These are phyloP conservation scores for Amaranthus palmeri DNA, from an alignment of 148 eudicot genomes.

Conservation along the genomic window DNA sequence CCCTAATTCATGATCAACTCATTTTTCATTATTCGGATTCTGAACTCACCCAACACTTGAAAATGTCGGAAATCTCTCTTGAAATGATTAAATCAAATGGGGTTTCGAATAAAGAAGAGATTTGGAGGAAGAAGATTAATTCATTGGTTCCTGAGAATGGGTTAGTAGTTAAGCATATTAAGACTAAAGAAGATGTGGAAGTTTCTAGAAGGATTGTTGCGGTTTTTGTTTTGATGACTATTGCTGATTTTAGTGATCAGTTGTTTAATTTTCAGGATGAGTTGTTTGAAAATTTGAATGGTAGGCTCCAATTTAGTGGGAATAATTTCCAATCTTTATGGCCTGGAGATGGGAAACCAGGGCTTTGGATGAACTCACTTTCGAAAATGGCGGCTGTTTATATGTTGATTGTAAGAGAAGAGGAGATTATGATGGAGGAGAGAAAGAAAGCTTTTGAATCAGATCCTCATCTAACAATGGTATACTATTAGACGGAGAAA, in stretches of 20 bases:
- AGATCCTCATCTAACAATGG: no score
- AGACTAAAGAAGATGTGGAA: conserved; percentile 64
- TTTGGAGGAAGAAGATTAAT: conserved; percentile 68
- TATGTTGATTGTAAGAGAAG: conserved; percentile 60
- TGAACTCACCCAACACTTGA: conserved; percentile 59
- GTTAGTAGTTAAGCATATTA: conserved; percentile 63
- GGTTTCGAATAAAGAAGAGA: conserved; percentile 26
- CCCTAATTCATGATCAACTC: conserved; percentile 66
- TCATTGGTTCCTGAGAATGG: conserved; percentile 60
- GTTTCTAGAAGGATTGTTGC: conserved; percentile 69
- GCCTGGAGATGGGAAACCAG: conserved; percentile 97
- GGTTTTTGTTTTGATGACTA: conserved; percentile 70
- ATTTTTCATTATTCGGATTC: conserved; percentile 53
- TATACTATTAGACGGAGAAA: no score
- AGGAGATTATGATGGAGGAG: conserved; percentile 41
- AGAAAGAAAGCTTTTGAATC: conserved; percentile 13
- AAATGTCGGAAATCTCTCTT: conserved; percentile 38
- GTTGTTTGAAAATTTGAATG: conserved; percentile 59
- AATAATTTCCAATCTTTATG: conserved; percentile 46
- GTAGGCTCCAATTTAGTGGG: conserved; percentile 57
- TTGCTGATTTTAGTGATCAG: conserved; percentile 95
- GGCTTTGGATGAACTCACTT: conserved; percentile 73
- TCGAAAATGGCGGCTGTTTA: conserved; percentile 87
- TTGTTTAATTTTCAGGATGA: conserved; percentile 67
- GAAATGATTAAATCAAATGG: conserved; percentile 28